Conservation (phyloP, 2,329 filamentous ascomycete species). For the Alternaria triticimaculans region DNA sequence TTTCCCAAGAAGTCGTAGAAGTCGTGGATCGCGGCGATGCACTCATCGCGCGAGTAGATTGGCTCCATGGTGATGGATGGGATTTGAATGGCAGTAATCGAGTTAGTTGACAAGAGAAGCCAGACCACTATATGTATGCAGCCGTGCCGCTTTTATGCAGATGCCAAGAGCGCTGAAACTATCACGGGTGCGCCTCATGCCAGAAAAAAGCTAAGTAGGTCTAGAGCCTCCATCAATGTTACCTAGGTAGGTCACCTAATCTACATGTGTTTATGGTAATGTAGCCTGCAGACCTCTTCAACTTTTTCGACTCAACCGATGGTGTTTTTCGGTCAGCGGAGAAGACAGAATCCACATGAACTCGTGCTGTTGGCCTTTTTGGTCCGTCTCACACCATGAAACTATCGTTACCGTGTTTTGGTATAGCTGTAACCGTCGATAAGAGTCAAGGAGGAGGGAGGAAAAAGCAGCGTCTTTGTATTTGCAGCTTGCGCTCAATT, state of each 20-base stretch:
- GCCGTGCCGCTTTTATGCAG: neutral
- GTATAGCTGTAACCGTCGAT: no score
- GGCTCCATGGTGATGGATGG: neutral
- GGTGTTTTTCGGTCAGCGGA: no score
- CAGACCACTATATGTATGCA: neutral
- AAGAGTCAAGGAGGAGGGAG: no score
- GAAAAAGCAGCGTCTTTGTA: no score
- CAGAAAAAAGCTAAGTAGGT: fast-evolving
- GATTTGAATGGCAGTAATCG: neutral
- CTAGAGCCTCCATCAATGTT: neutral
- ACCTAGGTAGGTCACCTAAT: fast-evolving
- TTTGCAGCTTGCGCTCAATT: no score
- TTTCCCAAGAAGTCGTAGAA: neutral
- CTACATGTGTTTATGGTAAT: neutral
- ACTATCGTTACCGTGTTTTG: no score
- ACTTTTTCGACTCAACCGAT: no score
- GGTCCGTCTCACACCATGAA: no score
- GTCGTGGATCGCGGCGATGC: neutral
- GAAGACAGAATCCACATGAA: no score
- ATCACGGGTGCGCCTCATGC: neutral
- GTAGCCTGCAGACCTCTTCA: no score
- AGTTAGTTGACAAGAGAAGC: neutral
- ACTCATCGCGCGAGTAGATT: neutral
- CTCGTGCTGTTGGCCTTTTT: no score
- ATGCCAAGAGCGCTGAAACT: neutral